Base-by-base conservation (phyloP, 129 eudicot genomes). In the Smallanthus sonchifolius region DNA sequence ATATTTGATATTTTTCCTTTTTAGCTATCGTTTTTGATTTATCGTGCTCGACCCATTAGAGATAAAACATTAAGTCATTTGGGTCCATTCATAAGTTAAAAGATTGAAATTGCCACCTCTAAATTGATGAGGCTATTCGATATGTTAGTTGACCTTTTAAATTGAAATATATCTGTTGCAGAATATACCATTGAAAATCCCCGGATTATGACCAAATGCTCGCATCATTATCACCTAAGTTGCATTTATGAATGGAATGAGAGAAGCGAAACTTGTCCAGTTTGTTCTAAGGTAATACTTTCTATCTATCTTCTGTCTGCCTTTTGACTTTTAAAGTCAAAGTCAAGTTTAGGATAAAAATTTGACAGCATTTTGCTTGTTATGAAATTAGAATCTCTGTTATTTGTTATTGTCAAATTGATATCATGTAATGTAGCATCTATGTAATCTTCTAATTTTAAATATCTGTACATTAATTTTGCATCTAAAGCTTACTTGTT, bases 221-320 rank as follows among this genome's bases (percentile, higher is more conserved):
- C 67, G 34, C 83, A 79, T 44, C 83, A 79, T 72, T 79, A 72
- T 79, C 83, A 79, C 52, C 59, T 79, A 44, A 74, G 83, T 34
- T 79, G 83, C 61, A 72, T 79, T 57, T 79, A 79, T 14, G 83
- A 79, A 64, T 79, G 83, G 83, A 79, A 72, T 35, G 83, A 79
- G 62, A 79, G 83, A 79, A 79, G 83, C 40, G 77, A 79, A 79
- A 79, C 83, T 2, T 79, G 83, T 34, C 83, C 83, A 17, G 72
- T 79, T 40, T 79, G 83, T 79, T 79, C 83, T 1, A 65, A 79
- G 83, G 83, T 79, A 72, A 78, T 32, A 4, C 16, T 57, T 60
- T 56, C 6, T 47, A 5, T 67, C 6, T 2, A 54, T 77, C 20
- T 70, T 62, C 6, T 28, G 8, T 44, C 45, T 28, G 19, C 34